phyloP scores from a whole-genome alignment of 2,329 filamentous ascomycete genomes.

The Dothidotthia symphoricarpi region DNA sequence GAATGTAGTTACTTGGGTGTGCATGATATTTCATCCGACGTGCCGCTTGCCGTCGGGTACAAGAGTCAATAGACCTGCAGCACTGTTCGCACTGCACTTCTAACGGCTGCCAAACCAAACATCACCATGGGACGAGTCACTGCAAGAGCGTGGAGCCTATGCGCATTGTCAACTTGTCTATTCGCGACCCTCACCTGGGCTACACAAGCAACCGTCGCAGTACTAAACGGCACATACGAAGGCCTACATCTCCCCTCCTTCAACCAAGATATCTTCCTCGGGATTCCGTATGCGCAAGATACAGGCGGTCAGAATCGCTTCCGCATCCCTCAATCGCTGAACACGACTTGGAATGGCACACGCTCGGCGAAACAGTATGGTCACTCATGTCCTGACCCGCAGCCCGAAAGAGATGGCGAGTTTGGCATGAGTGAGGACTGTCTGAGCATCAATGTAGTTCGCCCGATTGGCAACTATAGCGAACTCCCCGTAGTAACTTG shows the following conservation, averaged over 20 bases:
- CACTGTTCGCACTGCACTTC: too few relatives aligned
- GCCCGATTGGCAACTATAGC: conserved; percentile 48
- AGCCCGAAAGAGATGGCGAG: conserved; percentile 19
- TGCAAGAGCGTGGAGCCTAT: conserved; percentile 21
- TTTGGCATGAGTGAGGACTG: conserved; percentile 57
- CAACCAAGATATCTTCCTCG: conserved; percentile 50
- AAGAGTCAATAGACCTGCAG: too few relatives aligned
- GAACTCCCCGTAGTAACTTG: conserved; percentile 59
- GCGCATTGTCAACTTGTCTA: conserved; percentile 12
- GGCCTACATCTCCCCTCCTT: conserved; percentile 34
- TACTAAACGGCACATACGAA: conserved; percentile 39
- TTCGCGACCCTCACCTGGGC: conserved; percentile 15
- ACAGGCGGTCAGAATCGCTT: conserved; percentile 57
- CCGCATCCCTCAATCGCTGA: conserved; percentile 50
- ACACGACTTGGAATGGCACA: conserved; percentile 45
- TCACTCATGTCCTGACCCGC: conserved; percentile 41
- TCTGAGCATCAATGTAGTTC: conserved; percentile 61
- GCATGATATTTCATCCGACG: too few relatives aligned
- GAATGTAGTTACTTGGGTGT: too few relatives aligned
- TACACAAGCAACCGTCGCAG: conserved; percentile 24
- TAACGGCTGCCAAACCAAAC: too few relatives aligned
- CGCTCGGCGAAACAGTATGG: conserved; percentile 45
- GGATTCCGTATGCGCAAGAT: conserved; percentile 58
- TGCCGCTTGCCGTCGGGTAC: too few relatives aligned
- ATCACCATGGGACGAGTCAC: conserved; percentile 15